Evolutionary conservation across 2,329 filamentous ascomycete species (phyloP).

Genomic region (Trichoderma simmonsii): DNA sequence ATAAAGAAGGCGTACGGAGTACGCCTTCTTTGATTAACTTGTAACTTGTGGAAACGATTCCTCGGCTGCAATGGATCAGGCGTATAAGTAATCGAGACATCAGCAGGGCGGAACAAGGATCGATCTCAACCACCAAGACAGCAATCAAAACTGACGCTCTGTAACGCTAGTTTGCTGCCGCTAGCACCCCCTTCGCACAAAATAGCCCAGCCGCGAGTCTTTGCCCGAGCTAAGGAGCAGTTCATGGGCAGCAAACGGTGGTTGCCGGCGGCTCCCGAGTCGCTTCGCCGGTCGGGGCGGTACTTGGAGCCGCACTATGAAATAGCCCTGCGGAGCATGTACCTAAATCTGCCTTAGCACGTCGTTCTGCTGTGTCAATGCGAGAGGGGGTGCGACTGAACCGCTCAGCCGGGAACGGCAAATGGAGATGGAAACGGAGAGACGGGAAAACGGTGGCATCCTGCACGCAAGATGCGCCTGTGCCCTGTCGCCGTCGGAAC

Average conservation of each 20-base stretch:
- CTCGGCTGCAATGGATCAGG: neutral
- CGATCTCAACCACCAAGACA: neutral
- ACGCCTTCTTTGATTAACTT: neutral
- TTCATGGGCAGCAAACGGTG: neutral
- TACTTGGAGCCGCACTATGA: conserved; percentile 2
- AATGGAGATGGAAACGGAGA: neutral
- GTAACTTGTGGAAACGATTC: neutral
- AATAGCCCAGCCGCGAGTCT: neutral
- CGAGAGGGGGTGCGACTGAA: conserved; percentile 7
- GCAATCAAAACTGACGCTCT: neutral
- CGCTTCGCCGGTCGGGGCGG: conserved; percentile 3
- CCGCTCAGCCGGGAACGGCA: conserved; percentile 7
- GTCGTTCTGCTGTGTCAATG: neutral
- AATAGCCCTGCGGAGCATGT: neutral
- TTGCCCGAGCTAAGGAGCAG: neutral
- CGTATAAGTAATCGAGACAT: neutral
- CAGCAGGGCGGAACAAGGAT: neutral
- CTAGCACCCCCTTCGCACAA: neutral
- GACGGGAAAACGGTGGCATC: neutral
- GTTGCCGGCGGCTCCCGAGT: neutral
- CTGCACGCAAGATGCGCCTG: neutral
- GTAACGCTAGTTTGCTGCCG: conserved; percentile 10
- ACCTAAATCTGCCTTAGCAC: conserved; percentile 4
- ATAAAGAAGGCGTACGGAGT: neutral
- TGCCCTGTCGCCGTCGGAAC: neutral